Percentiles rank a stretch among this genome's conserved stretches.
Conservation (phyloP, 192 early-diverging fungal species). For the Mortierella claussenii region DNA sequence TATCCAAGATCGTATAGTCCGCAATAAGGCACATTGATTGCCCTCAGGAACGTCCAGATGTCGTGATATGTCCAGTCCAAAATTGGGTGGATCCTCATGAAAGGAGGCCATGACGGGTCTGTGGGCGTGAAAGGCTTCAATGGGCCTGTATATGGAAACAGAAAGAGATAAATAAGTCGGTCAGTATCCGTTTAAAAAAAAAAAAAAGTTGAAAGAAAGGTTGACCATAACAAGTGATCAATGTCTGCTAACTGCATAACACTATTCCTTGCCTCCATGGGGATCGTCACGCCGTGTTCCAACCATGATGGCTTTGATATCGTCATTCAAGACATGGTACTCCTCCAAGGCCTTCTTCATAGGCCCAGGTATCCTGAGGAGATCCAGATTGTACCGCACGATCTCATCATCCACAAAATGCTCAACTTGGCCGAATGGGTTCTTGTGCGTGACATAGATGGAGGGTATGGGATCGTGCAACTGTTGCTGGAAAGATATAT, state of each 20-base stretch:
- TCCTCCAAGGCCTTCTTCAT: conserved; percentile 84
- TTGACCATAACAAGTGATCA: too few relatives aligned
- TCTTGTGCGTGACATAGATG: conserved; percentile 81
- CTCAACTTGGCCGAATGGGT: conserved; percentile 90
- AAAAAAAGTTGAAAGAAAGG: conserved; percentile 1
- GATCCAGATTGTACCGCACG: conserved; percentile 74
- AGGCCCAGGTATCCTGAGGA: conserved; percentile 72
- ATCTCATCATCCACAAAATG: conserved; percentile 82
- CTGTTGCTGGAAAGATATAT: conserved; percentile 10
- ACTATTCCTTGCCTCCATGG: conserved; percentile 63
- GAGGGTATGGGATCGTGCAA: conserved; percentile 59
- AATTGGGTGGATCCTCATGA: conserved; percentile 93
- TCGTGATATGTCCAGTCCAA: conserved; percentile 89
- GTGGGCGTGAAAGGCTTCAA: conserved; percentile 75
- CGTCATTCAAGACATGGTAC: conserved; percentile 68
- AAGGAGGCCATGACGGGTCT: conserved; percentile 89
- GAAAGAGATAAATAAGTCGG: too few relatives aligned
- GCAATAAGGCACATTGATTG: conserved; percentile 83
- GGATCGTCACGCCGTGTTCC: conserved; percentile 83
- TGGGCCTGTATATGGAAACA: conserved; percentile 10
- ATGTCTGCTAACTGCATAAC: too few relatives aligned
- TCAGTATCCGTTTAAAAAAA: neutral
- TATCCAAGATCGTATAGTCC: conserved; percentile 91
- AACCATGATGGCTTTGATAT: conserved; percentile 80
- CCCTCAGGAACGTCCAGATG: conserved; percentile 82